Evolutionary conservation across 2,329 filamentous ascomycete genomes (phyloP).

Genomic region (Penicillium sp.): DNA sequence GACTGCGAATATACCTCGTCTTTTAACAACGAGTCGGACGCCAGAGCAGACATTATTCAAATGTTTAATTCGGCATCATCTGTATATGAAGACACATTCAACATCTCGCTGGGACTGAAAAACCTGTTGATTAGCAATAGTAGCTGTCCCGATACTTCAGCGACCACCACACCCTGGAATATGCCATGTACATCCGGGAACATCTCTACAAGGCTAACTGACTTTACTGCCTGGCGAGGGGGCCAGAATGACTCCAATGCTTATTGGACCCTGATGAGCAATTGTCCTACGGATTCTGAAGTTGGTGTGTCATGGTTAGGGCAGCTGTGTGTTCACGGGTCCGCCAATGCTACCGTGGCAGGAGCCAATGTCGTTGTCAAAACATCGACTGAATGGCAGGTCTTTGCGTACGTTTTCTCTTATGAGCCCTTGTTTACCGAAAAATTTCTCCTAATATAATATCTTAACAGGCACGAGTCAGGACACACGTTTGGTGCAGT

Average conservation of each 20-base stretch:
- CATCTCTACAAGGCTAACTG: slow-evolving; percentile 75
- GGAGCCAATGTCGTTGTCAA: slow-evolving; percentile 86
- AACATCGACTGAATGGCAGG: slow-evolving; percentile 84
- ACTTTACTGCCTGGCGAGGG: slow-evolving; percentile 87
- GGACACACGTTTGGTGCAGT: slow-evolving; percentile 95
- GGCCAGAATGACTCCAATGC: slow-evolving; percentile 73
- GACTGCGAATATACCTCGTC: slow-evolving; percentile 77
- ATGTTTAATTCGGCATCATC: slow-evolving; percentile 83
- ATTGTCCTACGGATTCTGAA: slow-evolving; percentile 74
- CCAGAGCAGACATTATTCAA: slow-evolving; percentile 70
- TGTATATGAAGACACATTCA: slow-evolving; percentile 87
- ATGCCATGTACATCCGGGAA: slow-evolving; percentile 57
- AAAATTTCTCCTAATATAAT: neutral
- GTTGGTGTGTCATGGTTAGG: slow-evolving; percentile 93
- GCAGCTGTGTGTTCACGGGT: slow-evolving; percentile 67
- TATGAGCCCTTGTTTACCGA: neutral
- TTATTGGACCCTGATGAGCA: slow-evolving; percentile 87
- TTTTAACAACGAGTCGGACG: slow-evolving; percentile 64
- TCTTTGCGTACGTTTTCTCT: slow-evolving; percentile 59
- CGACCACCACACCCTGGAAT: slow-evolving; percentile 76
- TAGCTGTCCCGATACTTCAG: slow-evolving; percentile 66
- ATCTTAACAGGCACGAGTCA: slow-evolving; percentile 61
- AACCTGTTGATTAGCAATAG: slow-evolving; percentile 72
- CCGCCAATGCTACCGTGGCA: slow-evolving; percentile 57
- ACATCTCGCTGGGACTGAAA: slow-evolving; percentile 85